Base-by-base conservation (phyloP, 192 early-diverging fungal species). In the Pilaira anomala region DNA sequence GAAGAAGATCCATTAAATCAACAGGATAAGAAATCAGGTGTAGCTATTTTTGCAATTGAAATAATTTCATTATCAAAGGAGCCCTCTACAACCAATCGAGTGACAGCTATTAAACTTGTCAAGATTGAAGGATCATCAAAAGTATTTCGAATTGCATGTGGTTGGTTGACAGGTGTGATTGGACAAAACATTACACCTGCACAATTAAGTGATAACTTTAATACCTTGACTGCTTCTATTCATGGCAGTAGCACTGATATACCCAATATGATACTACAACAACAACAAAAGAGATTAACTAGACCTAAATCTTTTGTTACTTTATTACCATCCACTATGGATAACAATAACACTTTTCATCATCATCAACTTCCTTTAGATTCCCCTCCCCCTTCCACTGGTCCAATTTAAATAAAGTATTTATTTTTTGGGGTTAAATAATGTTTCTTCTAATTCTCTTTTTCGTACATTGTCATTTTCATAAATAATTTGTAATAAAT, bases 111-210 rank as follows among this genome's bases (percentile, higher is more conserved):
- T 21, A 52, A 60, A 46, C 56, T 73, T 36, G 45, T 52, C n/a
- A 73, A 73, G 45, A 36, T 61, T 14, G 40, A 54, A 25, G 71
- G 71, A 16, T 73, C 71, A 19, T 58, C 52, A n/a, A 73, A 67
- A 58, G 71, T 67, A 18, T 73, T 63, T 40, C 62, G 66, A 26
- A 42, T 73, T 14, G 71, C 65, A 12, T 67, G 65, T 46, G 71
- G 71, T 11, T 73, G 71, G 71, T 63, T 73, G 7, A 48, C 50
- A 5, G 46, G 54, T n/a, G 61, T 63, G 1, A 30, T 69, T 3
- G 54, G 56, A 13, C 56, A 58, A 14, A 58, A 39, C 13, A 40
- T 58, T 33, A 12, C 56, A 11, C 19, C 19, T 12, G 11, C 49
- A 13, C 49, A 50, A 26, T 58, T 58, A 21, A 39, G 36, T 40